Conservation (phyloP, 129 eudicot species). For the Artemisia annua region DNA sequence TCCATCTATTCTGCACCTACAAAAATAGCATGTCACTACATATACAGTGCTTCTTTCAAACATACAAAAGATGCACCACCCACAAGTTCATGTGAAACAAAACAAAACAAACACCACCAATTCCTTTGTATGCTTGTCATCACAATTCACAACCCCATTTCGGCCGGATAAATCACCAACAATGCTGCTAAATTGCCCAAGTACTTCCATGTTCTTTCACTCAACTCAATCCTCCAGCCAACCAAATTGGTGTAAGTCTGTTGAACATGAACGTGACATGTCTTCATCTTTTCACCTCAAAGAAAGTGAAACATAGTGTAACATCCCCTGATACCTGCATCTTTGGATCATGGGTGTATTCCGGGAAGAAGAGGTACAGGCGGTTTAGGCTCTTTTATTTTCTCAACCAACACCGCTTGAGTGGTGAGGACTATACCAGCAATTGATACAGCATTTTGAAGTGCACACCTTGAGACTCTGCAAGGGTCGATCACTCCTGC, state of each 20-base stretch:
- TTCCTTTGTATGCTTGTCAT: neutral
- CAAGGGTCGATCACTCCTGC: conserved; percentile 87
- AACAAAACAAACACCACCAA: neutral
- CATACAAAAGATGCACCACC: neutral
- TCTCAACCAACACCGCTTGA: conserved; percentile 78
- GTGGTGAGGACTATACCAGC: conserved; percentile 80
- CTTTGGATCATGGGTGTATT: conserved; percentile 43
- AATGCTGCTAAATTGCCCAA: neutral
- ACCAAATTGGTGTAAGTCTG: neutral
- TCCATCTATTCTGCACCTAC: neutral
- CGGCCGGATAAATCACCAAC: neutral
- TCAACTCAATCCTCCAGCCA: neutral
- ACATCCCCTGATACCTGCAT: neutral
- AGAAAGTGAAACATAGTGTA: conserved; percentile 5
- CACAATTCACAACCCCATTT: neutral
- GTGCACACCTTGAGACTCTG: conserved; percentile 72
- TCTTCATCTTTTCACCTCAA: neutral
- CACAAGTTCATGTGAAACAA: too few relatives aligned
- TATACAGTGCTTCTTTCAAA: neutral
- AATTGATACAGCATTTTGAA: conserved; percentile 82
- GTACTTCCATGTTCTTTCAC: neutral
- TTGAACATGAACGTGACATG: neutral
- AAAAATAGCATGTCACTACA: neutral
- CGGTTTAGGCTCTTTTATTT: conserved; percentile 59
- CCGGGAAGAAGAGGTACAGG: conserved; percentile 71